phyloP scores from a whole-genome alignment of 2,329 filamentous ascomycete species.

The Stachybotrys echinatus region DNA sequence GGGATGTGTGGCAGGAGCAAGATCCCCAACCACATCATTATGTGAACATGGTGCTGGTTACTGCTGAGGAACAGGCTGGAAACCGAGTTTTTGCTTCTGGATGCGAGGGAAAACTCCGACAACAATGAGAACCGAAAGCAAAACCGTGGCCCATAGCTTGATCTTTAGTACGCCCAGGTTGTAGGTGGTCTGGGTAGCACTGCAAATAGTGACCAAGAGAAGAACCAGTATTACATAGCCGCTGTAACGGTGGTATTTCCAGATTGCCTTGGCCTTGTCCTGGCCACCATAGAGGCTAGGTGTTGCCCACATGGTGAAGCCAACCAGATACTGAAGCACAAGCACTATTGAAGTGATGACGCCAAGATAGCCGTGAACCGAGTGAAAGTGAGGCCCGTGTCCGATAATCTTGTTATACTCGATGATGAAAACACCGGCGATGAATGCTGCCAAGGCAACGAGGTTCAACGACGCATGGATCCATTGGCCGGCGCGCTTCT shows the following conservation, averaged over 20 bases:
- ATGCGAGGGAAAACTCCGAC: constrained; percentile 72
- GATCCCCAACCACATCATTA: no score
- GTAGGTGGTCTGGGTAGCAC: constrained; percentile 73
- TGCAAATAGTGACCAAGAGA: constrained; percentile 67
- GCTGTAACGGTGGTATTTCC: constrained; percentile 79
- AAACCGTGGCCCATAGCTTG: constrained; percentile 67
- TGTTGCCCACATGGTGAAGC: constrained; percentile 75
- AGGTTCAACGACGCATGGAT: constrained; percentile 68
- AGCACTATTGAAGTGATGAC: constrained; percentile 67
- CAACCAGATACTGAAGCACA: constrained; percentile 68
- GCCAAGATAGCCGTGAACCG: constrained; percentile 78
- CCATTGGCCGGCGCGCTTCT: constrained; percentile 60
- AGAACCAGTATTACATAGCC: constrained; percentile 72
- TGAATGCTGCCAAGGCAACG: constrained; percentile 55
- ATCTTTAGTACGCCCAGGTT: constrained; percentile 64
- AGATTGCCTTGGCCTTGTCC: constrained; percentile 73
- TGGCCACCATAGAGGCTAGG: constrained; percentile 73
- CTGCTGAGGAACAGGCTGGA: constrained; percentile 9
- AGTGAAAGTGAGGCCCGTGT: constrained; percentile 68
- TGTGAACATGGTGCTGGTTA: constrained; percentile 4
- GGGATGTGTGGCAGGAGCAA: no score
- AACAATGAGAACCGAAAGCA: constrained; percentile 62
- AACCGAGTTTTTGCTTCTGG: constrained; percentile 74
- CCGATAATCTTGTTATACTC: constrained; percentile 77
- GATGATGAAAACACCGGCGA: constrained; percentile 64